Percentiles rank a stretch among this genome's conserved stretches.
These are phyloP conservation scores for Aspergillus brunneoviolaceus DNA, from an alignment of 2,329 filamentous ascomycete genomes.

Conservation along the genomic window DNA sequence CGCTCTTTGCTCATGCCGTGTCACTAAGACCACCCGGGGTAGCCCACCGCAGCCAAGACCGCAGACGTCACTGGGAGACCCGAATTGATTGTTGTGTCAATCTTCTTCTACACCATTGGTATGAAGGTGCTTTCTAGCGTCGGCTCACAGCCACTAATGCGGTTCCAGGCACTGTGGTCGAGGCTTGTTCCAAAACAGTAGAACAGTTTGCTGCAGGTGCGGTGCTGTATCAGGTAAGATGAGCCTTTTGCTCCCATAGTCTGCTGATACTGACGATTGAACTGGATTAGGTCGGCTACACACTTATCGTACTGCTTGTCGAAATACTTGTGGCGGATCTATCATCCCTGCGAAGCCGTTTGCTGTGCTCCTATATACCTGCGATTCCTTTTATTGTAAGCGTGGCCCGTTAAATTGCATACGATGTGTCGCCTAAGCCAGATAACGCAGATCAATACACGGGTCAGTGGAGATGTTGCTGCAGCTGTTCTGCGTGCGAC, in stretches of 20 bases:
- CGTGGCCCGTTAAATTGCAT: too few species aligned
- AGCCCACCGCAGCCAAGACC: conserved; percentile 61
- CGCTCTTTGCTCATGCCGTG: background rate
- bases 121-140: conserved; percentile 10
- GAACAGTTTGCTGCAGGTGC: conserved; percentile 57
- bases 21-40: background rate
- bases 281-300: conserved; percentile 56
- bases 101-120: conserved; percentile 57
- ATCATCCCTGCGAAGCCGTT: conserved; percentile 61
- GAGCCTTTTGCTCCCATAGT: too few species aligned
- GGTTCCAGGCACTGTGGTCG: conserved; percentile 52
- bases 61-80: conserved; percentile 64
- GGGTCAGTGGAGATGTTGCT: conserved; percentile 61
- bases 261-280: background rate
- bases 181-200: conserved; percentile 53
- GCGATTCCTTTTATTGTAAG: conserved; percentile 56
- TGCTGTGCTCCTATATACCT: conserved; percentile 66
- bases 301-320: conserved; percentile 59
- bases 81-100: conserved; percentile 57
- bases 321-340: conserved; percentile 66
- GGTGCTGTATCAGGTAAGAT: conserved; percentile 54
- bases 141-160: background rate
- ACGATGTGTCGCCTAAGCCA: background rate
- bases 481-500: conserved; percentile 50
- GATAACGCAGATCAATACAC: conserved; percentile 54